Base-by-base conservation (phyloP, 345 rosid species). In the Geranium rotundifolium region DNA sequence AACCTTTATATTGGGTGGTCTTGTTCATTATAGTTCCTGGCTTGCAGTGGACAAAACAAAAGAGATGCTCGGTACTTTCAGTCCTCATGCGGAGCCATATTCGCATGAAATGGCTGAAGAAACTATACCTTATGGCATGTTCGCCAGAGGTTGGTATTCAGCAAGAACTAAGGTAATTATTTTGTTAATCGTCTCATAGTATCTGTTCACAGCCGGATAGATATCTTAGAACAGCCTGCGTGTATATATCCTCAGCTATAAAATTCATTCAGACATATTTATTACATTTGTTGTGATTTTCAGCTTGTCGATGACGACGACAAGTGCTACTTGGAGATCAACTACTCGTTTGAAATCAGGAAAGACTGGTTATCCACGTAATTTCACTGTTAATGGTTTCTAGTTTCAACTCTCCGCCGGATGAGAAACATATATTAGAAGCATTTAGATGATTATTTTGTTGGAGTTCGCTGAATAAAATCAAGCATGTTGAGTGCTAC, bases 71-170 rank as follows among this genome's bases (percentile, higher is more conserved):
- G 98, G 98, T 52, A 92, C 98, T 7, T 87, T 85, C 69, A 85
- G 98, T 72, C 98, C 98, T 20, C 95, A 92, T 75, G 69, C 84
- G 30, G 98, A 89, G 59, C 76, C 89, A n/a, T 92, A 89, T 76
- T 80, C 78, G 4, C 88, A 85, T 67, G 83, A 78, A 69, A 77
- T 92, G 77, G 86, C 84, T 2, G 89, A 92, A 74, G 98, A 91
- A 56, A 82, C 86, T 5, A 89, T 89, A 1, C 98, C 98, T 0
- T 91, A 96, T 72, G 98, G 96, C 30, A 77, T 89, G 0, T 87
- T 91, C 30, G 95, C 92, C 63, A 79, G 95, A 76, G 98, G 98
- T 67, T 74, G 82, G 10, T 92, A 87, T 70, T 71, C 98, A 1
- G 98, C 98, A 54, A 87, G 73, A 82, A 87, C 79, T 61, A 92